Evolutionary conservation across 2,329 filamentous ascomycete species (phyloP).

Genomic region (Paecilomyces sp.): DNA sequence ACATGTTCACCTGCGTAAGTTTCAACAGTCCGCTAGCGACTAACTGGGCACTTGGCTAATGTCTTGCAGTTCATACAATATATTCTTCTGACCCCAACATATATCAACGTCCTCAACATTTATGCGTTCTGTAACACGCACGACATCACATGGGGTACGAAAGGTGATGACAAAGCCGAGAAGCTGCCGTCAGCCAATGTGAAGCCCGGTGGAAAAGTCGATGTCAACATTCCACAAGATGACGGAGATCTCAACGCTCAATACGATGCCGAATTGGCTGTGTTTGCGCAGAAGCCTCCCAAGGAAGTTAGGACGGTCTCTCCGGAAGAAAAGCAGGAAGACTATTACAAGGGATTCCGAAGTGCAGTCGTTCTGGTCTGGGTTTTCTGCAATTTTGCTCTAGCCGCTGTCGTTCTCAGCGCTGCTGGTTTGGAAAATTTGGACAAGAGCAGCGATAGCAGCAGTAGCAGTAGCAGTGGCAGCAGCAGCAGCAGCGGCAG

Average conservation of each 20-base stretch:
- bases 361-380: constrained; percentile 86
- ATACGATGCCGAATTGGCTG: constrained; percentile 75
- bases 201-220: constrained; percentile 92
- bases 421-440: constrained; percentile 73
- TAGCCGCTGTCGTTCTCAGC: constrained; percentile 79
- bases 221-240: constrained; percentile 77
- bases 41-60: constrained; percentile 6
- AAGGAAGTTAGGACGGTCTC: constrained; percentile 50
- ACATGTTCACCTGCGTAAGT: constrained; percentile 78
- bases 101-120: constrained; percentile 94
- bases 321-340: constrained; percentile 77
- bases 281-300: constrained; percentile 67
- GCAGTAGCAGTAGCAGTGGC: not conserved
- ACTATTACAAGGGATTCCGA: constrained; percentile 96
- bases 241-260: constrained; percentile 92
- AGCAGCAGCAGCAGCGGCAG: not conserved
- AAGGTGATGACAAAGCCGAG: constrained; percentile 92
- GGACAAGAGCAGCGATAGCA: constrained; percentile 29
- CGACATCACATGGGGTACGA: constrained; percentile 96
- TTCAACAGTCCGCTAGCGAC: not conserved
- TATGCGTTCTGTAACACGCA: constrained; percentile 99
- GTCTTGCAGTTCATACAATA: constrained; percentile 72
- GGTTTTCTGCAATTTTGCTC: constrained; percentile 93
- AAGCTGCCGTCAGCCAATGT: constrained; percentile 82
- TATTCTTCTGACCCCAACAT: constrained; percentile 87